Evolutionary conservation across 805 yeast genomes (phyloP).

Genomic region (Kazachstania psychrophila): DNA sequence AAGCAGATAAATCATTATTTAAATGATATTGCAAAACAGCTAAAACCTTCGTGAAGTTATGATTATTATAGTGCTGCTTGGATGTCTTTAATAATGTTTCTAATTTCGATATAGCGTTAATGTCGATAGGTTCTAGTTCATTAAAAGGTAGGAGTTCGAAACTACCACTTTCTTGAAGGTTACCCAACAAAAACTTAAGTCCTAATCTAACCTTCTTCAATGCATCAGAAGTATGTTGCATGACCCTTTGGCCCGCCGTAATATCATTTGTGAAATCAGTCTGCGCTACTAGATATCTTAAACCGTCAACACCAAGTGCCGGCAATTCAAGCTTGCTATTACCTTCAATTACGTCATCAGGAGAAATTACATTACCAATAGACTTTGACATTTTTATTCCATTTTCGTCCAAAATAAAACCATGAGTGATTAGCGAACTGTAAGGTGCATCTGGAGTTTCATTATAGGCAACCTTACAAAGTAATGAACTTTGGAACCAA

Average conservation of each 20-base stretch:
- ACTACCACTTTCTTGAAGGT: conserved; percentile 40
- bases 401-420: conserved; percentile 79
- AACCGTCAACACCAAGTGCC: conserved; percentile 79
- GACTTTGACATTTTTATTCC: conserved; percentile 93
- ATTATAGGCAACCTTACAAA: conserved; percentile 57
- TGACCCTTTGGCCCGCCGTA: conserved; percentile 57
- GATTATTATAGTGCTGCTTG: conserved; percentile 40
- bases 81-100: conserved; percentile 37
- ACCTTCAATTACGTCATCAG: conserved; percentile 59
- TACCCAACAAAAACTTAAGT: conserved; percentile 73
- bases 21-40: conserved; percentile 61
- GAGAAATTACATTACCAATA: conserved; percentile 70
- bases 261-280: conserved; percentile 80
- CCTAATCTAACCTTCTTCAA: conserved; percentile 77
- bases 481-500: conserved; percentile 92
- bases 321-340: conserved; percentile 41
- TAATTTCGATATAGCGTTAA: conserved; percentile 50
- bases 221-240: conserved; percentile 69
- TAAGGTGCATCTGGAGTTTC: conserved; percentile 48
- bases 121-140: conserved; percentile 44
- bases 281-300: conserved; percentile 84
- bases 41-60: conserved; percentile 62
- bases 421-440: conserved; percentile 76
- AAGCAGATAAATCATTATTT: conserved; percentile 66
- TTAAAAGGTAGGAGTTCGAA: conserved; percentile 32